Evolutionary conservation across 2,329 filamentous ascomycete species (phyloP), one percentile per base, ranked within the genome.

Genomic region (Claviceps lovelessii): DNA sequence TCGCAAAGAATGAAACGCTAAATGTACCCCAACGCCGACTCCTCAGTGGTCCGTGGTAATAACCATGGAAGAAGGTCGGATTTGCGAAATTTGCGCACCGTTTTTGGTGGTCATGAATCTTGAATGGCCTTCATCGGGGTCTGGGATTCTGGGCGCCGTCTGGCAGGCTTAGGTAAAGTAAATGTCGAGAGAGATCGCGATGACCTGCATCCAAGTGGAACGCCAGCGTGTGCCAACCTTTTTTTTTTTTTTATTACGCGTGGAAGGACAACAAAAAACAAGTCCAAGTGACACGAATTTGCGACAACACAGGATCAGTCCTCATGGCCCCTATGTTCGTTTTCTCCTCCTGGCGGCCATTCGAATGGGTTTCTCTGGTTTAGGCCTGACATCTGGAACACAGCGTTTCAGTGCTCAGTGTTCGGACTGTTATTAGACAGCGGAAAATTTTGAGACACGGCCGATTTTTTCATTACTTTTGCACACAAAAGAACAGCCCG

Each of bases 191-290:
- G 49, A 46, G 55, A 57, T 57, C 49, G 23, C 53, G 47, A 53
- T 49, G 53, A 48, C 53, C 50, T 53, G 55, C 55, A 53, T 53
- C 23, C 37, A 28, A 39, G 51, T 49, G 50, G 39, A 55, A 51
- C 49, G 51, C 41, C 33, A 35, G 42, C 41, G 10, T 31, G 33
- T 28, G 15, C 51, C 44, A 35, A 4, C 19, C 11, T 35, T n/a
- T 23, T 23, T 23, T 23, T n/a, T 35, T n/a, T 23, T 23, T 23
- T n/a, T 35, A 13, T 23, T 44, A 39, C 41, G 29, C 39, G 19
- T 10, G 19, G 29, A 19, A 35, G n/a, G 35, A 31, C 3, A 35
- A 35, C 9, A 35, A 42, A 44, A 29, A 41, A n/a, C 7, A 53
- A 47, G 5, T 29, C 44, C 5, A 19, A 9, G 44, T 48, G 44